phyloP scores from a whole-genome alignment of 495 filamentous ascomycete species.

The Aspergillus sparsus region DNA sequence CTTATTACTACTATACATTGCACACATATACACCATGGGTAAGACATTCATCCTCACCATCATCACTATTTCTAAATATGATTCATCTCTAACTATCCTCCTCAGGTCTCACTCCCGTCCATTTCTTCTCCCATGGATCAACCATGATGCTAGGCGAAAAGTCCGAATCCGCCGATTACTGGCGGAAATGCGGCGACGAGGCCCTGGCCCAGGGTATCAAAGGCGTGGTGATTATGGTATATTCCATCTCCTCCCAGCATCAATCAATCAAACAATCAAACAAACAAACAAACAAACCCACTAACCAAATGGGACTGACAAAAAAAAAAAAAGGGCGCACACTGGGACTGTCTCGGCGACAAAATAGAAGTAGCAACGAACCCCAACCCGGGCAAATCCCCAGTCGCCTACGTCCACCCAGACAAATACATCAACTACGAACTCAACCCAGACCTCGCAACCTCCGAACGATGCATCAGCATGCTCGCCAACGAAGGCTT shows the following conservation, averaged over 20 bases:
- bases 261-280: constrained; percentile 5
- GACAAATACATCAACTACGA: constrained; percentile 58
- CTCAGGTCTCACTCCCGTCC: constrained; percentile 51
- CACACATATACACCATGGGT: too few species aligned
- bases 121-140: constrained; percentile 68
- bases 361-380: constrained; percentile 58
- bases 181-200: constrained; percentile 62
- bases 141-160: constrained; percentile 69
- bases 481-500: constrained; percentile 51
- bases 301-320: neutral
- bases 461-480: constrained; percentile 44
- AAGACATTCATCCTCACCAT: too few species aligned
- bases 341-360: constrained; percentile 55
- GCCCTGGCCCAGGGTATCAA: constrained; percentile 57
- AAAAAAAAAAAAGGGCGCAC: constrained; percentile 49
- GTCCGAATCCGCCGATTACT: constrained; percentile 57
- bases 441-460: constrained; percentile 55
- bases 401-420: constrained; percentile 60
- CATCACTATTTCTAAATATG: too few species aligned
- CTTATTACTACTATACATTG: too few species aligned
- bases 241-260: neutral
- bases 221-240: constrained; percentile 64
- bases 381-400: constrained; percentile 54
- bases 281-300: neutral
- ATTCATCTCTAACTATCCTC: too few species aligned